These are phyloP conservation scores for Rutstroemia sp. DNA, from an alignment of 2,329 filamentous ascomycete species.

Conservation along the genomic window DNA sequence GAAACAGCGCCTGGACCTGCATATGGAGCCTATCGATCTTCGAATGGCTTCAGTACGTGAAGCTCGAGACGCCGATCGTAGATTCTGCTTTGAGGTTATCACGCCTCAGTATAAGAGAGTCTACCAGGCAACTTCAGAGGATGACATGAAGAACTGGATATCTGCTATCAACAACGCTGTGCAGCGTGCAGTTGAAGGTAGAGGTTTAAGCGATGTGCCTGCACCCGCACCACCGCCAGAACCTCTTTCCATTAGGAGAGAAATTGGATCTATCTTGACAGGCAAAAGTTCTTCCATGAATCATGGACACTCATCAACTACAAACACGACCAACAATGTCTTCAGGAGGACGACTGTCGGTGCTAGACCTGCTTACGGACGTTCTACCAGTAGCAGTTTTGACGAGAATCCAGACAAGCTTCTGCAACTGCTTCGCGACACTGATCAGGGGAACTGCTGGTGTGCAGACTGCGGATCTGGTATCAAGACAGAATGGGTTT, in stretches of 20 bases:
- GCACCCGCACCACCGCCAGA: constrained; percentile 32
- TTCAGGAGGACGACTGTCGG: constrained; percentile 86
- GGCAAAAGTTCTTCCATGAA: constrained; percentile 76
- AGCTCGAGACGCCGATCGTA: constrained; percentile 84
- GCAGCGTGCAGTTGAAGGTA: constrained; percentile 88
- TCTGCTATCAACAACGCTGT: constrained; percentile 92
- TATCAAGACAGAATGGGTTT: constrained; percentile 96
- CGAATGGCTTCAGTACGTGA: constrained; percentile 96
- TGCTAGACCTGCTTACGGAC: constrained; percentile 66
- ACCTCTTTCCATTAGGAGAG: constrained; percentile 57
- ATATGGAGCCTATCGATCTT: constrained; percentile 96
- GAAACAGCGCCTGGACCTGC: constrained; percentile 94
- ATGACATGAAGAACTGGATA: constrained; percentile 98
- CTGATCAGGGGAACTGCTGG: constrained; percentile 85
- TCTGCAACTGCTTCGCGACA: constrained; percentile 78
- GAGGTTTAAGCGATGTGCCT: constrained; percentile 51
- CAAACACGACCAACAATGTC: constrained; percentile 47
- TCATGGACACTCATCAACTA: constrained; percentile 38
- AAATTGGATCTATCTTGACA: constrained; percentile 87
- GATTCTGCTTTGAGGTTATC: constrained; percentile 98
- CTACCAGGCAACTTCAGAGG: constrained; percentile 95
- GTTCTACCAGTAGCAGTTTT: constrained; percentile 61
- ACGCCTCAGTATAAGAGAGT: constrained; percentile 93
- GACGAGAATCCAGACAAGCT: constrained; percentile 82
- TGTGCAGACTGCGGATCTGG: constrained; percentile 93